Evolutionary conservation across 495 filamentous ascomycete species (phyloP).

Genomic region (Peziza echinospora): DNA sequence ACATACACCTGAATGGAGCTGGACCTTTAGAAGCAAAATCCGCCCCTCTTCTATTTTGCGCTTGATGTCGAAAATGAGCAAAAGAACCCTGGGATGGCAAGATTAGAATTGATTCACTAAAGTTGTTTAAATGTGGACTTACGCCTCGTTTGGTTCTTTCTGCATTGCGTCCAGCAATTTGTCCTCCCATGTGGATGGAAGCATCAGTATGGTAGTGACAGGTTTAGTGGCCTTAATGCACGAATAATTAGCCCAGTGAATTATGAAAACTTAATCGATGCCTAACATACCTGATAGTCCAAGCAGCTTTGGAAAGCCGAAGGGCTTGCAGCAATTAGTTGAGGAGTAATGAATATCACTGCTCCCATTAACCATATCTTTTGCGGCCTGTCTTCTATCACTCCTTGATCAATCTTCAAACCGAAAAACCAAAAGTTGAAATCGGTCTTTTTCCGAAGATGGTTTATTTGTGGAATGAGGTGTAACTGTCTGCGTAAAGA

Average conservation of each 20-base stretch:
- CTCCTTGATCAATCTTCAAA: conserved; percentile 4
- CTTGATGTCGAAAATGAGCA: not conserved
- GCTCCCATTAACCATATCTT: conserved; percentile 17
- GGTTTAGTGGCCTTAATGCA: conserved; percentile 4
- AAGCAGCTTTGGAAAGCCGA: conserved; percentile 6
- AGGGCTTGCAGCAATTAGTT: conserved; percentile 8
- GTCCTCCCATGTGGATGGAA: not conserved
- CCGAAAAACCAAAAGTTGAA: conserved; percentile 15
- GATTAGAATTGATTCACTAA: too few species aligned
- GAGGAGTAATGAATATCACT: conserved; percentile 14
- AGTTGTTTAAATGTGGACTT: too few species aligned
- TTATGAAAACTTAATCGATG: too few species aligned
- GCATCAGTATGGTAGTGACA: conserved; percentile 8
- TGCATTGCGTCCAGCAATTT: not conserved
- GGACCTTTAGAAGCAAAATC: not conserved
- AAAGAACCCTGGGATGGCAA: not conserved
- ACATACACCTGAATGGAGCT: not conserved
- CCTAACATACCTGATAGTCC: conserved; percentile 11
- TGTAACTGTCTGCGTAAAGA: conserved; percentile 12
- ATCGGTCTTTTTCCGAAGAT: conserved; percentile 7
- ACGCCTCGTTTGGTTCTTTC: not conserved
- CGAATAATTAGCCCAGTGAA: too few species aligned
- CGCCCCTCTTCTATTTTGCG: not conserved
- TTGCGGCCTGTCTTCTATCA: conserved; percentile 3
- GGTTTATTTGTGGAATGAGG: conserved; percentile 11